These are phyloP conservation scores for Trypethelium eluteriae DNA, from an alignment of 495 filamentous ascomycete species.

Conservation along the genomic window DNA sequence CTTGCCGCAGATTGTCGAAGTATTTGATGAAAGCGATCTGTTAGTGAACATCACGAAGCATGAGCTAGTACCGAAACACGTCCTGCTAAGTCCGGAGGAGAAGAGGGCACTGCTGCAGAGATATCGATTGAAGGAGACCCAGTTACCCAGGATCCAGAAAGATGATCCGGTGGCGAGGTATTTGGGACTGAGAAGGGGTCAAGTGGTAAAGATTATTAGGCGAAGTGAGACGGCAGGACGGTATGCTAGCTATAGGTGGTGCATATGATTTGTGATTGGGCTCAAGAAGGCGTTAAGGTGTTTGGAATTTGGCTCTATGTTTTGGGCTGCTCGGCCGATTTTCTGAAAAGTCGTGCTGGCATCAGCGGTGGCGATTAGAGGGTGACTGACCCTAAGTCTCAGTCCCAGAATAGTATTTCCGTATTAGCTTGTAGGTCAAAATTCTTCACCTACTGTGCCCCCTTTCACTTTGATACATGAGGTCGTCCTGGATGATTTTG, in stretches of 20 bases:
- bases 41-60: conserved; percentile 98
- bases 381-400: background rate
- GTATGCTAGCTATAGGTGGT: conserved; percentile 67
- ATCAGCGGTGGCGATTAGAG: background rate
- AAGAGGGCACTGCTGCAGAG: conserved; percentile 73
- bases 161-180: conserved; percentile 90
- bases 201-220: conserved; percentile 97
- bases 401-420: background rate
- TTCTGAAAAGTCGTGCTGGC: background rate
- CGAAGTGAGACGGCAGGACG: conserved; percentile 69
- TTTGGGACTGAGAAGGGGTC: conserved; percentile 79
- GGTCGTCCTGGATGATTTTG: background rate
- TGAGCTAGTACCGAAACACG: conserved; percentile 90
- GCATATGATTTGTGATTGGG: conserved; percentile 40
- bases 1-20: conserved; percentile 71
- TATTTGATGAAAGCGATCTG: conserved; percentile 89
- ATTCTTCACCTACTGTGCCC: no score
- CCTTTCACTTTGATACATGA: background rate
- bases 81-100: conserved; percentile 82
- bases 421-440: no score
- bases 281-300: background rate
- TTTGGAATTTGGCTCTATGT: background rate
- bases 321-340: background rate
- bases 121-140: conserved; percentile 93
- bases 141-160: conserved; percentile 83